These are phyloP conservation scores for Botryotinia globosa DNA, from an alignment of 2,329 filamentous ascomycete genomes.

Conservation along the genomic window DNA sequence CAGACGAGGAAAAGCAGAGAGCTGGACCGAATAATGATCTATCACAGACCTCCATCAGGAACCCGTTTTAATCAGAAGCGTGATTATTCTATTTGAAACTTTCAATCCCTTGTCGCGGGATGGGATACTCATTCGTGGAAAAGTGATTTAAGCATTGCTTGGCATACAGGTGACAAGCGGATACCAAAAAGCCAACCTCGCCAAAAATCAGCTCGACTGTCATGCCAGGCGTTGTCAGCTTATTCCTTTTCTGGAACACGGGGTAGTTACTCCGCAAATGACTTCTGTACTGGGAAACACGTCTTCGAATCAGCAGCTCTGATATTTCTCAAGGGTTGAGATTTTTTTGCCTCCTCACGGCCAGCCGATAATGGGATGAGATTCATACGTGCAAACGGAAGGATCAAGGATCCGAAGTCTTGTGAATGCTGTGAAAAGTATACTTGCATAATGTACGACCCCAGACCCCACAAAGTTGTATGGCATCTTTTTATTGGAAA, in stretches of 20 bases:
- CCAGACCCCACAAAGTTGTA: slow-evolving; percentile 3
- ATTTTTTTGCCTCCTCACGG: background rate
- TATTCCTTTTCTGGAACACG: background rate
- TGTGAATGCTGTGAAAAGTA: background rate
- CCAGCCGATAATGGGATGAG: background rate
- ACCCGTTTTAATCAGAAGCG: background rate
- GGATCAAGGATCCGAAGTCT: background rate
- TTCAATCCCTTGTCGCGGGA: background rate
- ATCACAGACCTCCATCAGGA: background rate
- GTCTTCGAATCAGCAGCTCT: background rate
- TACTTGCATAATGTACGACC: slow-evolving; percentile 3
- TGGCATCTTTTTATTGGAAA: slow-evolving; percentile 8
- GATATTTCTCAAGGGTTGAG: background rate
- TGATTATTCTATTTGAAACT: background rate
- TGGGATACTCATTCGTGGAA: slow-evolving; percentile 3
- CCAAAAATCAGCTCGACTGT: background rate
- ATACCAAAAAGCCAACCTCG: background rate
- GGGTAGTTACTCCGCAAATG: background rate
- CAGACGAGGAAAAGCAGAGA: slow-evolving; percentile 4
- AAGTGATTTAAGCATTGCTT: background rate
- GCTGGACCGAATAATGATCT: background rate
- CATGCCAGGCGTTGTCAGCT: background rate
- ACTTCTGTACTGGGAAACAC: background rate
- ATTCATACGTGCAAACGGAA: background rate
- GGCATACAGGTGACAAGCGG: background rate